Percentiles rank a stretch among this genome's conserved stretches.
These are phyloP conservation scores for Aspergillus cristatus DNA, from an alignment of 495 filamentous ascomycete species.

Conservation along the genomic window DNA sequence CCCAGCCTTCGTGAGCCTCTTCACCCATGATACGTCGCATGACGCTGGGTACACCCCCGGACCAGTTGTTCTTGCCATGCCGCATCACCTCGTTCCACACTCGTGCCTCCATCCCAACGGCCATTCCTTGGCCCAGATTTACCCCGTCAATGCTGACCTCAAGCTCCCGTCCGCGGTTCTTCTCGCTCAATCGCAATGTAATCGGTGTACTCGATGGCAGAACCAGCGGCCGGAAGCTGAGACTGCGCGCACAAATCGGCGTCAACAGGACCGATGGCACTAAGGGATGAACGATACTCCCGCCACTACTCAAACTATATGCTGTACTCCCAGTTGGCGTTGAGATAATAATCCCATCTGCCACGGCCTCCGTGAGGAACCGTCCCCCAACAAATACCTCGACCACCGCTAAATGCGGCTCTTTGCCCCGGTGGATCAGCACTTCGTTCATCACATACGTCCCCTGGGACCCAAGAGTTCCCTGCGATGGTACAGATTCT, in stretches of 20 bases:
- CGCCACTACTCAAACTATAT: slow-evolving; percentile 84
- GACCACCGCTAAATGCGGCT: slow-evolving; percentile 83
- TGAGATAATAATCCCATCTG: slow-evolving; percentile 88
- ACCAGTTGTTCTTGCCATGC: slow-evolving; percentile 54
- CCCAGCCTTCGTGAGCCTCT: slow-evolving; percentile 80
- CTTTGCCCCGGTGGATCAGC: slow-evolving; percentile 79
- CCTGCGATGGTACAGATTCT: slow-evolving; percentile 5
- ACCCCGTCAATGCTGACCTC: slow-evolving; percentile 87
- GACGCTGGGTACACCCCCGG: slow-evolving; percentile 49
- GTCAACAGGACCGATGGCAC: slow-evolving; percentile 83
- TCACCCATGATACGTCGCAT: slow-evolving; percentile 42
- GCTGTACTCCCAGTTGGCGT: slow-evolving; percentile 94
- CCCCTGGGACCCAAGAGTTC: slow-evolving; percentile 18
- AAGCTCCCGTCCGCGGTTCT: slow-evolving; percentile 73
- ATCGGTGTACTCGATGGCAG: slow-evolving; percentile 80
- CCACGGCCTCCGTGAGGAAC: slow-evolving; percentile 84
- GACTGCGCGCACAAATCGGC: slow-evolving; percentile 84
- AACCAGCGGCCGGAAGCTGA: slow-evolving; percentile 87
- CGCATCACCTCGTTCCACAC: slow-evolving; percentile 74
- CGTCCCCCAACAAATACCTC: slow-evolving; percentile 78
- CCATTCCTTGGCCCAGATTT: slow-evolving; percentile 57
- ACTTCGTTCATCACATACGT: slow-evolving; percentile 94
- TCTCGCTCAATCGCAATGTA: slow-evolving; percentile 68
- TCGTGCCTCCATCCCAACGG: slow-evolving; percentile 75
- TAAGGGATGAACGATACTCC: slow-evolving; percentile 90